Base-by-base conservation (phyloP, 2,329 filamentous ascomycete species). In the Didymellaceae sp. region DNA sequence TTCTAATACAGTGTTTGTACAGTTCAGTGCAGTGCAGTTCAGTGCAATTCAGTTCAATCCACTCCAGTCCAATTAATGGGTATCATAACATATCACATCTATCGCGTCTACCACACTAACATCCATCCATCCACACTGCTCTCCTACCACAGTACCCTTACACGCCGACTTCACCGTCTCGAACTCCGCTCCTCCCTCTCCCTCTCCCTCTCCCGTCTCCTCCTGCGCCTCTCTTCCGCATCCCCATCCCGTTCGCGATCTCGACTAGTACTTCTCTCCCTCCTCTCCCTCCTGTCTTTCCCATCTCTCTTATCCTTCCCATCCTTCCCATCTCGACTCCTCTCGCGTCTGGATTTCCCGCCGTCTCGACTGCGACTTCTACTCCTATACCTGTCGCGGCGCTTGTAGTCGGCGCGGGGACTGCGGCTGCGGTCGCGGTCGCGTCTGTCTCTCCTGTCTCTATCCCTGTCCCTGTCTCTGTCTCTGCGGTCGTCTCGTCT, bases 291-390 rank as follows among this genome's bases (percentile, higher is more conserved):
- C 10, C 22, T 6, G 22, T 13, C 26, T 32, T 16, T 32, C n/a
- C 30, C 30, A n/a, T 30, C 26, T n/a, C 5, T n/a, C 26, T 30
- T n/a, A 8, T 13, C 17, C 32, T 43, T n/a, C 33, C 31, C 28
- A 14, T 26, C n/a, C 13, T 40, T 9, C 24, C 25, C 28, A 5
- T 41, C 28, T 34, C 44, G 28, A n/a, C n/a, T n/a, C n/a, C n/a
- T n/a, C n/a, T n/a, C n/a, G n/a, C n/a, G n/a, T n/a, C n/a, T n/a
- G n/a, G n/a, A n/a, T n/a, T n/a, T n/a, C n/a, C n/a, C n/a, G n/a
- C n/a, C n/a, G 11, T 63, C 62, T 35, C 65, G 57, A 10, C 65
- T 57, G 25, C 62, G 50, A 1, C 67, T 63, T n/a, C 61, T 53
- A 28, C 68, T 62, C 22, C 60, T 56, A 20, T 68, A 62, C 2